These are phyloP conservation scores for Quercus aquifolioides DNA, from an alignment of 306 rosid species.

Conservation along the genomic window DNA sequence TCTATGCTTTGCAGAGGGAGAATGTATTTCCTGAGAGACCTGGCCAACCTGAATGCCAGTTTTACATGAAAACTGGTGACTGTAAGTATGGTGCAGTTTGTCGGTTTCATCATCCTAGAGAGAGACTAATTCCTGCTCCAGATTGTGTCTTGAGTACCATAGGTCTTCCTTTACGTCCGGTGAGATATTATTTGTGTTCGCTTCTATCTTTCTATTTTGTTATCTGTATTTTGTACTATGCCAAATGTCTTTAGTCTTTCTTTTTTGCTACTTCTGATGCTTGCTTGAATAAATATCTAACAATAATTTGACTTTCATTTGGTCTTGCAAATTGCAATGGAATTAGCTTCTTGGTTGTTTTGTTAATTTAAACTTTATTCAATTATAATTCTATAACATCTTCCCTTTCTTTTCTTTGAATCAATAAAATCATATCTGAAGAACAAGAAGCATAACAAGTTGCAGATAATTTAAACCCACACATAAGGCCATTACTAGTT, in stretches of 20 bases:
- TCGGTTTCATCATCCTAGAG: constrained; percentile 93
- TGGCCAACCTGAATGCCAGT: constrained; percentile 96
- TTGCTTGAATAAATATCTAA: constrained; percentile 9
- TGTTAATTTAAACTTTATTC: background rate
- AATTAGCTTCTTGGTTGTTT: constrained; percentile 11
- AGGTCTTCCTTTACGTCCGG: constrained; percentile 94
- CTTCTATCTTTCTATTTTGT: constrained; percentile 7
- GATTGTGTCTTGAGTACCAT: constrained; percentile 89
- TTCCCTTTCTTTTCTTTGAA: background rate
- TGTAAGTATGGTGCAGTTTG: constrained; percentile 97
- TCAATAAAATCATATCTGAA: background rate
- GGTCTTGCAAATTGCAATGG: background rate
- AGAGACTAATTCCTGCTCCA: constrained; percentile 85
- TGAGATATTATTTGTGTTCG: constrained; percentile 37
- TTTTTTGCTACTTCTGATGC: background rate
- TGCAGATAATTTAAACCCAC: background rate
- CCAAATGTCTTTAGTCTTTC: background rate
- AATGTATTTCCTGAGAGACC: constrained; percentile 97
- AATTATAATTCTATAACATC: background rate
- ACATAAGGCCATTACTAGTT: background rate
- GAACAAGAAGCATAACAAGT: background rate
- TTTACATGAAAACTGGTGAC: constrained; percentile 98
- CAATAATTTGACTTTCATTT: background rate
- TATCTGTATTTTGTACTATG: constrained; percentile 6
- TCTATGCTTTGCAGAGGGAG: constrained; percentile 81